phyloP scores from a whole-genome alignment of 768 basidiomycete species.

The Suillus fuscotomentosus region DNA sequence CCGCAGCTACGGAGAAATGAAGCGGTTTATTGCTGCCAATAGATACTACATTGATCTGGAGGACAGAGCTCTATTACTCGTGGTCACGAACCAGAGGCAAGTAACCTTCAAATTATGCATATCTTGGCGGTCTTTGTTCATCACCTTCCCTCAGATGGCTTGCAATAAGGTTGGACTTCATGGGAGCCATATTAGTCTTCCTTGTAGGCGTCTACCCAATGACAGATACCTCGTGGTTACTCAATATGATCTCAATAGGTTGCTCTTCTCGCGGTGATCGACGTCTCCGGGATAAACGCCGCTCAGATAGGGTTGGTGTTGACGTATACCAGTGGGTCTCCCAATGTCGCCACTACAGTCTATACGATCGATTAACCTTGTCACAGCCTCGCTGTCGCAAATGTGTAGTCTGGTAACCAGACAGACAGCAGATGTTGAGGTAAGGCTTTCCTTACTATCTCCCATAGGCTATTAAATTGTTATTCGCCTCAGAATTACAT shows the following conservation, averaged over 20 bases:
- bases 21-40: slow-evolving; percentile 64
- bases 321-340: slow-evolving; percentile 54
- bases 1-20: slow-evolving; percentile 66
- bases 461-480: background rate
- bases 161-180: slow-evolving; percentile 66
- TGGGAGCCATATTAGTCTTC: slow-evolving; percentile 60
- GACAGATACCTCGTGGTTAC: background rate
- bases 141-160: slow-evolving; percentile 50
- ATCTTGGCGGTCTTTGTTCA: background rate
- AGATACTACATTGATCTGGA: slow-evolving; percentile 69
- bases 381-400: slow-evolving; percentile 48
- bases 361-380: background rate
- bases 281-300: slow-evolving; percentile 55
- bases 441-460: slow-evolving; percentile 18
- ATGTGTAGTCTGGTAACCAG: slow-evolving; percentile 53
- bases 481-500: slow-evolving; percentile 52
- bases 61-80: slow-evolving; percentile 66
- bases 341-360: background rate
- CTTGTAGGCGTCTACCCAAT: slow-evolving; percentile 36
- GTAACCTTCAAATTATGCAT: background rate
- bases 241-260: slow-evolving; percentile 39
- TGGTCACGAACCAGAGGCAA: slow-evolving; percentile 64
- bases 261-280: slow-evolving; percentile 60
- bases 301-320: slow-evolving; percentile 72
- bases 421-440: slow-evolving; percentile 66